phyloP scores from a whole-genome alignment of 2,329 filamentous ascomycete species.

The Keithomyces neogunnii region DNA sequence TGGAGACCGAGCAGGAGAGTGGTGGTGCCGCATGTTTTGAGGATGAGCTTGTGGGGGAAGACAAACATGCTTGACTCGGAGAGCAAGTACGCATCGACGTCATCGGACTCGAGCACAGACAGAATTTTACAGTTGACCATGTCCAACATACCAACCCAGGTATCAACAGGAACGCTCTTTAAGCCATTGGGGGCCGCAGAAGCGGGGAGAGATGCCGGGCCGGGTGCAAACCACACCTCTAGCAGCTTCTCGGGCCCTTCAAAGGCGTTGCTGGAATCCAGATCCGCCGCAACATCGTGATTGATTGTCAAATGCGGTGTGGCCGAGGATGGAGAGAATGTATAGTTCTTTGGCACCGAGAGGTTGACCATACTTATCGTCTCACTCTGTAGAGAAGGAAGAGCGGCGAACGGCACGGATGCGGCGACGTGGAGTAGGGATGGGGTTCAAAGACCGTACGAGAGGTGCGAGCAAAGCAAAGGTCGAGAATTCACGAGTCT shows the following conservation, averaged over 20 bases:
- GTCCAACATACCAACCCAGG: conserved; percentile 95
- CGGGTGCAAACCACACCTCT: conserved; percentile 95
- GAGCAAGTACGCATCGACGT: conserved; percentile 91
- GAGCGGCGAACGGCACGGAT: neutral
- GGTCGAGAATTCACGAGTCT: neutral
- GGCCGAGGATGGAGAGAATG: conserved; percentile 71
- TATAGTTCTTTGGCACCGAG: conserved; percentile 72
- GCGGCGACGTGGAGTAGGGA: neutral
- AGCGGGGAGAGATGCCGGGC: conserved; percentile 61
- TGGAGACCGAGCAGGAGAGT: conserved; percentile 84
- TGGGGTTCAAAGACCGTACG: neutral
- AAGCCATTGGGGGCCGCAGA: conserved; percentile 67
- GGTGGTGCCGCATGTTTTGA: conserved; percentile 97
- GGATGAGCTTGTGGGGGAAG: conserved; percentile 97
- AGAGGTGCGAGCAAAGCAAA: neutral
- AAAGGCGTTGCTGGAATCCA: conserved; percentile 94
- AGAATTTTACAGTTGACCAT: conserved; percentile 98
- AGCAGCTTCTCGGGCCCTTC: conserved; percentile 97
- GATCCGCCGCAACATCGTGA: conserved; percentile 82
- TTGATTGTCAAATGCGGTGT: conserved; percentile 95
- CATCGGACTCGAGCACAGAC: conserved; percentile 85
- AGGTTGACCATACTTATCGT: conserved; percentile 61
- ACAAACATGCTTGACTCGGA: conserved; percentile 99
- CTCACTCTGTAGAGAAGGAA: neutral
- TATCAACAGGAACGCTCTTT: conserved; percentile 75